Conservation (phyloP, 768 basidiomycete species). For the Hemileccinum rubropunctum region DNA sequence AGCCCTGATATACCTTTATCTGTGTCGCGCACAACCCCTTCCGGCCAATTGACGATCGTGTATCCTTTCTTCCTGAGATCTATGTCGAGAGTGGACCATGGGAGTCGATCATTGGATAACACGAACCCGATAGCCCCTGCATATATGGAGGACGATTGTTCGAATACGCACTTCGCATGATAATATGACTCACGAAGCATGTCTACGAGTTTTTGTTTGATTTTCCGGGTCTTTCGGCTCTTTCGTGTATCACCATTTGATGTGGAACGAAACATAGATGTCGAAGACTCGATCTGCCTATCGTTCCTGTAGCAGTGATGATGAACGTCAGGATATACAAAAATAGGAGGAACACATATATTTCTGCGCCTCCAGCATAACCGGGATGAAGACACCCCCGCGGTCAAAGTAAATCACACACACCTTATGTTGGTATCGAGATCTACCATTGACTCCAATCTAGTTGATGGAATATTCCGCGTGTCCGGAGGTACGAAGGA, state of each 20-base stretch:
- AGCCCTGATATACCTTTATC: constrained; percentile 6
- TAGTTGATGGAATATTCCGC: no score
- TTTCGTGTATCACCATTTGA: not conserved
- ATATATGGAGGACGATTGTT: not conserved
- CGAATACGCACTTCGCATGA: no score
- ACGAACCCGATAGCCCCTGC: constrained; percentile 7
- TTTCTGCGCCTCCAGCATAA: no score
- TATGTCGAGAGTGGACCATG: constrained; percentile 13
- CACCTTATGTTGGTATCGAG: not conserved
- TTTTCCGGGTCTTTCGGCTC: not conserved
- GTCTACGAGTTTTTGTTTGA: not conserved
- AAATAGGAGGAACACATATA: no score
- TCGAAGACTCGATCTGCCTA: not conserved
- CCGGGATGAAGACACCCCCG: no score
- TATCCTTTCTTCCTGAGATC: constrained; percentile 5
- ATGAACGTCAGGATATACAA: no score
- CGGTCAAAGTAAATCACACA: not conserved
- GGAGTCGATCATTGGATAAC: constrained; percentile 1
- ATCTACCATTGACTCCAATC: not conserved
- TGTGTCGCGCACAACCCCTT: not conserved
- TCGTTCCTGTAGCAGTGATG: not conserved
- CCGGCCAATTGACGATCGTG: constrained; percentile 7
- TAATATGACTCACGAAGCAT: constrained; percentile 9
- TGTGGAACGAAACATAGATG: not conserved
- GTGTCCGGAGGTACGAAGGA: not conserved